Conservation (phyloP, 2,329 filamentous ascomycete genomes). For the Aspergillus carbonarius region DNA sequence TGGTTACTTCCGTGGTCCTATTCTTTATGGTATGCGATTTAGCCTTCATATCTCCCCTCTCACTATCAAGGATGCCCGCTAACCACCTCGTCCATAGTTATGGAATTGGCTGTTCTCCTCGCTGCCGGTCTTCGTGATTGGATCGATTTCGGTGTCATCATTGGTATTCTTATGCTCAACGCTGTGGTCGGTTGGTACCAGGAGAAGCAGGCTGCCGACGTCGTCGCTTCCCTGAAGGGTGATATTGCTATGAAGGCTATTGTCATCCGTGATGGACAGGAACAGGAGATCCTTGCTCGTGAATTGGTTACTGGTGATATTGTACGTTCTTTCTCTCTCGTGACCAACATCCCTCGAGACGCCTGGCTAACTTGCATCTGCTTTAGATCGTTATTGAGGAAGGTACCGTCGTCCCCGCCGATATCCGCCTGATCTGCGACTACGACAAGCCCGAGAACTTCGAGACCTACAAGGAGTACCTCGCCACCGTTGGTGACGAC, state of each 20-base stretch:
- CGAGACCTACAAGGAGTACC: constrained; percentile 65
- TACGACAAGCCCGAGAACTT: constrained; percentile 68
- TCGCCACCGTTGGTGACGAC: constrained; percentile 60
- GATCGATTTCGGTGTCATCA: constrained; percentile 76
- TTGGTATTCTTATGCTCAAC: constrained; percentile 72
- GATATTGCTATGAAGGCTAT: constrained; percentile 74
- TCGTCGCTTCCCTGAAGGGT: constrained; percentile 72
- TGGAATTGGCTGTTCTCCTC: constrained; percentile 73
- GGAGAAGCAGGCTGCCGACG: constrained; percentile 76
- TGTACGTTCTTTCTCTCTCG: constrained; percentile 45
- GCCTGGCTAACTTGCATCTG: constrained; percentile 1
- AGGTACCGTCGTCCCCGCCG: constrained; percentile 68
- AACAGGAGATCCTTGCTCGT: constrained; percentile 67
- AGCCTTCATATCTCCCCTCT: no score
- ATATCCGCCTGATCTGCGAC: constrained; percentile 70
- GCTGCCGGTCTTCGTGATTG: constrained; percentile 73
- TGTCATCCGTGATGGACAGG: constrained; percentile 66
- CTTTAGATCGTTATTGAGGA: constrained; percentile 66
- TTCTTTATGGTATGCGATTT: constrained; percentile 67
- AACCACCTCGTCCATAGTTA: constrained; percentile 44
- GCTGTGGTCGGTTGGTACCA: constrained; percentile 77
- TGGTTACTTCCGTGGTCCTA: constrained; percentile 71
- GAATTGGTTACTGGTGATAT: constrained; percentile 76
- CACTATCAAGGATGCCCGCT: no score
- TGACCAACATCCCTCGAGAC: neutral